Evolutionary conservation across 2,329 filamentous ascomycete genomes (phyloP).

Genomic region (Neonectria faginata): DNA sequence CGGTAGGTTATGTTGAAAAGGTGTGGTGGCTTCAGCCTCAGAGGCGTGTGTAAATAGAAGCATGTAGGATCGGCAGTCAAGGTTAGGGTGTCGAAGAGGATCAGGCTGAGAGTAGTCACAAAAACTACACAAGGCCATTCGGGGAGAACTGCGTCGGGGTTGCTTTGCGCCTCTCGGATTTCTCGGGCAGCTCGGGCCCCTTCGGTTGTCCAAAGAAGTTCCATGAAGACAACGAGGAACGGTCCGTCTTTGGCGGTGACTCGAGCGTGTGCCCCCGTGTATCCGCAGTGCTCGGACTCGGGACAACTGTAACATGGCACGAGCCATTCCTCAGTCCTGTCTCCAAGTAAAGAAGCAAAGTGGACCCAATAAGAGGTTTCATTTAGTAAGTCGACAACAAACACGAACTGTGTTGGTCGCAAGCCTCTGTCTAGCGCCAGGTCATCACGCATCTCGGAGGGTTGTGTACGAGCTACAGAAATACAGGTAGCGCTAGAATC

Average conservation of each 20-base stretch:
- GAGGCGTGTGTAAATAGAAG: constrained; percentile 15
- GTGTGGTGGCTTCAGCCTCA: constrained; percentile 25
- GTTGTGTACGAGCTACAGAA: constrained; percentile 4
- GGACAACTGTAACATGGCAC: constrained; percentile 20
- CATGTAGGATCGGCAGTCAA: constrained; percentile 6
- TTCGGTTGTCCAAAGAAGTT: constrained; percentile 11
- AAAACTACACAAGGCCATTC: neutral
- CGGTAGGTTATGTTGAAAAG: constrained; percentile 1
- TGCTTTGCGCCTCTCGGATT: neutral
- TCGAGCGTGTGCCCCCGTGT: constrained; percentile 4
- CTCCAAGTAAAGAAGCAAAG: constrained; percentile 29
- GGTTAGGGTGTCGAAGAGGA: constrained; percentile 14
- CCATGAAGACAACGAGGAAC: neutral
- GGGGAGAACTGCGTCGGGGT: neutral
- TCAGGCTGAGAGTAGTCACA: neutral
- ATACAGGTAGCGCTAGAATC: constrained; percentile 12
- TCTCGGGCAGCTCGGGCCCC: constrained; percentile 4
- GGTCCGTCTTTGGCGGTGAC: neutral
- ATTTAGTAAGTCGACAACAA: constrained; percentile 26
- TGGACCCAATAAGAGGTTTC: constrained; percentile 26
- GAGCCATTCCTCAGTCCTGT: constrained; percentile 20
- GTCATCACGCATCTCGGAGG: constrained; percentile 30
- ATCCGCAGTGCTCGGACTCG: constrained; percentile 2
- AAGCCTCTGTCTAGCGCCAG: constrained; percentile 32
- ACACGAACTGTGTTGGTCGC: constrained; percentile 31